Evolutionary conservation across 192 early-diverging fungal genomes (phyloP).

Genomic region (Radiomyces spectabilis): DNA sequence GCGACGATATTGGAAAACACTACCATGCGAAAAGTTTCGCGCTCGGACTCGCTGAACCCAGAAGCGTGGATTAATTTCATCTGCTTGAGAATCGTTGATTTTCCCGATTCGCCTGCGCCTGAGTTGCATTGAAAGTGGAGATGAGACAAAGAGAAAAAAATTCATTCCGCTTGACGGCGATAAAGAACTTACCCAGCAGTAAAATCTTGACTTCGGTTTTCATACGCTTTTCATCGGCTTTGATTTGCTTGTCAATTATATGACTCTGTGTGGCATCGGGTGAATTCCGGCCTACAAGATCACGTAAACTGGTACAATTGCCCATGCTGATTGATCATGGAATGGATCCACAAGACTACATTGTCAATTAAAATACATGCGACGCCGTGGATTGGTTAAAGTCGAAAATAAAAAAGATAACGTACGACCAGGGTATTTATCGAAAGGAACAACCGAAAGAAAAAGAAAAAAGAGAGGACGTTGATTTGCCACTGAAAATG

Average conservation of each 20-base stretch:
- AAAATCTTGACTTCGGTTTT: conserved; percentile 24
- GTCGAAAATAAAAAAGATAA: too few species aligned
- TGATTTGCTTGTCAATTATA: conserved; percentile 17
- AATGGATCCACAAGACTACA: too few species aligned
- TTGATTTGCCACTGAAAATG: too few species aligned
- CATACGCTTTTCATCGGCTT: conserved; percentile 13
- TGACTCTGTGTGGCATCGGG: conserved; percentile 3
- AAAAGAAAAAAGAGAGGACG: too few species aligned
- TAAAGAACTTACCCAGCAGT: conserved; percentile 17
- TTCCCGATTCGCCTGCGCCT: conserved; percentile 53
- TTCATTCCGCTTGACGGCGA: not conserved
- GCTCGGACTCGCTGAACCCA: conserved; percentile 28
- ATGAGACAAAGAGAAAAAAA: not conserved
- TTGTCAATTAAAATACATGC: too few species aligned
- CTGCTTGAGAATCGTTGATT: conserved; percentile 48
- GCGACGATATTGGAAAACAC: conserved; percentile 36
- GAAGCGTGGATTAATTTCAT: conserved; percentile 42
- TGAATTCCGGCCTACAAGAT: not conserved
- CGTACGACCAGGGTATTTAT: too few species aligned
- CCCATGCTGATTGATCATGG: conserved; percentile 12
- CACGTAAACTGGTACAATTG: conserved; percentile 6
- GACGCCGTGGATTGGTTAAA: too few species aligned
- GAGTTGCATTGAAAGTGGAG: not conserved
- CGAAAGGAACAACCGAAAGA: too few species aligned
- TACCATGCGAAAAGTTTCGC: conserved; percentile 28